These are phyloP conservation scores for Nannizziopsis barbatae DNA, from an alignment of 2,329 filamentous ascomycete genomes.

Conservation along the genomic window DNA sequence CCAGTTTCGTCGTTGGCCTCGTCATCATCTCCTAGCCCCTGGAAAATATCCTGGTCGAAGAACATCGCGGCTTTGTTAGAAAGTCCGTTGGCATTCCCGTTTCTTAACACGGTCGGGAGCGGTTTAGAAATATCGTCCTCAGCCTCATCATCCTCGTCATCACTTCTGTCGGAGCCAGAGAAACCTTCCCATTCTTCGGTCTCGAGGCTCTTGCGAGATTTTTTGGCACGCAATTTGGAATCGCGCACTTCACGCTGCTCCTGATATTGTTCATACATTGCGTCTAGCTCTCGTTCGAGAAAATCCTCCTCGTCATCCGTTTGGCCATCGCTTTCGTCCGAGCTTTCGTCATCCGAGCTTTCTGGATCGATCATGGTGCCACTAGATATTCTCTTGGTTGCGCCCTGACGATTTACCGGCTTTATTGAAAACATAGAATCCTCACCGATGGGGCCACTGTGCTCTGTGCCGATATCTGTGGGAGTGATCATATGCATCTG, in stretches of 20 bases:
- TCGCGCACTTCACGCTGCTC: slow-evolving; percentile 68
- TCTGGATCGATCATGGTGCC: slow-evolving; percentile 62
- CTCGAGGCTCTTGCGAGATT: slow-evolving; percentile 65
- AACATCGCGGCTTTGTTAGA: slow-evolving; percentile 78
- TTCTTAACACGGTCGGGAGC: slow-evolving; percentile 8
- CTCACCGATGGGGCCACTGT: slow-evolving; percentile 63
- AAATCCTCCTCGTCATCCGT: slow-evolving; percentile 70
- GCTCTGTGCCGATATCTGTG: slow-evolving; percentile 90
- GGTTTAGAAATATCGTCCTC: slow-evolving; percentile 34
- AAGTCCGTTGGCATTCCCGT: slow-evolving; percentile 42
- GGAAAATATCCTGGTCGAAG: slow-evolving; percentile 92
- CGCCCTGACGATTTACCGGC: slow-evolving; percentile 63
- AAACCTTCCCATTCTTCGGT: slow-evolving; percentile 91
- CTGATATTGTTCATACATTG: slow-evolving; percentile 75
- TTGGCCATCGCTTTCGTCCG: slow-evolving; percentile 47
- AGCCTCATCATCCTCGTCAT: slow-evolving; percentile 52
- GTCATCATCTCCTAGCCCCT: slow-evolving; percentile 59
- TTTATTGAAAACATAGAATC: slow-evolving; percentile 82
- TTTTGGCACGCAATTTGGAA: slow-evolving; percentile 83
- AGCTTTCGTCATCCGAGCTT: slow-evolving; percentile 51
- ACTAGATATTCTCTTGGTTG: slow-evolving; percentile 56
- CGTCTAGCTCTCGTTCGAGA: slow-evolving; percentile 74
- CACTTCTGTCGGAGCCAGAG: slow-evolving; percentile 52
- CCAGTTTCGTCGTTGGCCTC: slow-evolving; percentile 44
- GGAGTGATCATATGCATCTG: slow-evolving; percentile 95